phyloP scores from a whole-genome alignment of 2,329 filamentous ascomycete species.

The Ilyonectria destructans region DNA sequence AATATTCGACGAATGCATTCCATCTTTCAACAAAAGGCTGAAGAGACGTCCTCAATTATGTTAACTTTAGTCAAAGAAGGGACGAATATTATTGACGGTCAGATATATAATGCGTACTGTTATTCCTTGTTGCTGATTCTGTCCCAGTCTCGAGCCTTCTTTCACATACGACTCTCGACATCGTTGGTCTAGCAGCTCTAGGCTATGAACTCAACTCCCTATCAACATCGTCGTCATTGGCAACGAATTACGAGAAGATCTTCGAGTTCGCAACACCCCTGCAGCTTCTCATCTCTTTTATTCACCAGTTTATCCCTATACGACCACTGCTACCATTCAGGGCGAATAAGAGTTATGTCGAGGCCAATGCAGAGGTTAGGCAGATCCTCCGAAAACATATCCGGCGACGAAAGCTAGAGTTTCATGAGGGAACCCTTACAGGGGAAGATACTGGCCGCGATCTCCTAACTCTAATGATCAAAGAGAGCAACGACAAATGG shows the following conservation, averaged over 20 bases:
- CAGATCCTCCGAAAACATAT: no score
- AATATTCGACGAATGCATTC: background rate
- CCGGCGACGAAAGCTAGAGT: no score
- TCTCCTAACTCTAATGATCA: slow-evolving; percentile 4
- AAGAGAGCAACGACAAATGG: background rate
- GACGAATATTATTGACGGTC: no score
- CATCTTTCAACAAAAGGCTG: background rate
- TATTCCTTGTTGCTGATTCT: no score
- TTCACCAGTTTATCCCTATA: slow-evolving; percentile 6
- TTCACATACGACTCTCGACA: background rate
- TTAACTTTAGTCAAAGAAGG: no score
- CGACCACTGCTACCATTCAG: background rate
- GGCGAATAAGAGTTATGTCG: background rate
- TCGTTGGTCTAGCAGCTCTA: background rate
- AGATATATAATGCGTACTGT: no score
- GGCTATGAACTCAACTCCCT: background rate
- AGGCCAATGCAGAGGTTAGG: background rate
- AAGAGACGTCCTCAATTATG: background rate
- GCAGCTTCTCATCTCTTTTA: background rate
- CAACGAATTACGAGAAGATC: background rate
- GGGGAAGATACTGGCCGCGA: background rate
- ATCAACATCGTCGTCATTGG: background rate
- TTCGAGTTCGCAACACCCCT: slow-evolving; percentile 1
- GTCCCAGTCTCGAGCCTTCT: background rate
- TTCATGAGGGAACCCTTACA: no score